Evolutionary conservation across 768 basidiomycete genomes (phyloP).

Genomic region (Boletus rubropictus): DNA sequence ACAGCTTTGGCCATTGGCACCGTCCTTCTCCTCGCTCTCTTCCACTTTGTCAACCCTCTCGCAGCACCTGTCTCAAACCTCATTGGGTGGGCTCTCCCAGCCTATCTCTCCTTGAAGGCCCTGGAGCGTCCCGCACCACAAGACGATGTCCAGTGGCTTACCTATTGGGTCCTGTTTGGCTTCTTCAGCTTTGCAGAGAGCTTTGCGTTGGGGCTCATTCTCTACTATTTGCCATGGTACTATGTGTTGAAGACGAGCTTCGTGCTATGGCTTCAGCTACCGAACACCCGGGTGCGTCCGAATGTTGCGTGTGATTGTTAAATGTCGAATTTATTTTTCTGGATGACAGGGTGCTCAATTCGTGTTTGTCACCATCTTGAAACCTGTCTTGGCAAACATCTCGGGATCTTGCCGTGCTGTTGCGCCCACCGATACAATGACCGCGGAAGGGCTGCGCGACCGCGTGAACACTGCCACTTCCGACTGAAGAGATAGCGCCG

Average conservation of each 20-base stretch:
- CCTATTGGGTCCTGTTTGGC: constrained; percentile 95
- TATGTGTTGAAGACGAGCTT: constrained; percentile 88
- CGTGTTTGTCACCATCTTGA: constrained; percentile 69
- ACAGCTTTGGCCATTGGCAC: constrained; percentile 78
- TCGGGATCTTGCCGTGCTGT: constrained; percentile 39
- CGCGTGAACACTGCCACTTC: constrained; percentile 37
- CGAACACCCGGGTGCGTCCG: constrained; percentile 69
- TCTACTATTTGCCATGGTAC: constrained; percentile 95
- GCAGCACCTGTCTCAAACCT: constrained; percentile 91
- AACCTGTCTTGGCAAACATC: constrained; percentile 71
- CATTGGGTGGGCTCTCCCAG: constrained; percentile 91
- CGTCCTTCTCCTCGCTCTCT: constrained; percentile 56
- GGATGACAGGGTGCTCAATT: constrained; percentile 73
- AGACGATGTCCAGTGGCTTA: constrained; percentile 94
- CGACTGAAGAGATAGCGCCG: constrained; percentile 21
- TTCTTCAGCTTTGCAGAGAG: constrained; percentile 91
- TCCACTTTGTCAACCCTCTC: constrained; percentile 85
- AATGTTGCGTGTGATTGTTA: neutral
- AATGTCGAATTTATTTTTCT: neutral
- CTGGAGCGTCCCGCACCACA: constrained; percentile 78
- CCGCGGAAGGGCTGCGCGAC: constrained; percentile 43
- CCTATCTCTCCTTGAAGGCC: constrained; percentile 92
- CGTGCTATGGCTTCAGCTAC: constrained; percentile 89
- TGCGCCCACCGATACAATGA: constrained; percentile 46
- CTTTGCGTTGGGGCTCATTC: constrained; percentile 73